Percentiles rank a stretch among this genome's conserved stretches.
Evolutionary conservation across 1,284 basidiomycete species (phyloP).

Genomic region (Polyporus tsugae): DNA sequence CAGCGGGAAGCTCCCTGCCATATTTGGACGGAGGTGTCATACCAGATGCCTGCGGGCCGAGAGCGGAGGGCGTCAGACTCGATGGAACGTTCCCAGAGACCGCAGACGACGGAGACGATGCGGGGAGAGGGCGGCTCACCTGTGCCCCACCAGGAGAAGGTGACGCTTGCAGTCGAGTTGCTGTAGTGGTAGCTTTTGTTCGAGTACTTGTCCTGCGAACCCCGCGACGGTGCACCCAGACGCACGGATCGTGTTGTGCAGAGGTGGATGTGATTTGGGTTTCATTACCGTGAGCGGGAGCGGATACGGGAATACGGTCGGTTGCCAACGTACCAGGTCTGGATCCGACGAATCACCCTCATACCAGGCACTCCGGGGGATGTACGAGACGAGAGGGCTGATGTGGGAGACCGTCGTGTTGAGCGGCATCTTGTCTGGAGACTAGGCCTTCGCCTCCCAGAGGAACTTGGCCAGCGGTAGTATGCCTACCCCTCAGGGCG

Average conservation of each 20-base stretch:
- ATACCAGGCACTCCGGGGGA: conserved; percentile 35
- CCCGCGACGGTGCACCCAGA: conserved; percentile 1
- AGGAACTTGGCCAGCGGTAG: conserved; percentile 18
- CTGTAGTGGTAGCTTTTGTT: conserved; percentile 33
- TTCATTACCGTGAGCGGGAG: not conserved
- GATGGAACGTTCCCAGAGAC: not conserved
- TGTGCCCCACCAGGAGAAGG: conserved; percentile 36
- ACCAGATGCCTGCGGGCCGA: conserved; percentile 29
- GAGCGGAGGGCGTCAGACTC: not conserved
- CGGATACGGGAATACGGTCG: not conserved
- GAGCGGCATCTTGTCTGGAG: conserved; percentile 24
- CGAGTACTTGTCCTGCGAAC: conserved; percentile 18
- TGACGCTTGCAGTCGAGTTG: conserved; percentile 31
- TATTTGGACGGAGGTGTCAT: not conserved
- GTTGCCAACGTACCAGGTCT: conserved; percentile 28
- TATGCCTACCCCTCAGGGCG: not conserved
- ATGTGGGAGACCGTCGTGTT: conserved; percentile 39
- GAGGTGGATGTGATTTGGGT: not conserved
- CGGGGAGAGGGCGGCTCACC: conserved; percentile 27
- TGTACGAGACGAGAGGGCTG: conserved; percentile 37
- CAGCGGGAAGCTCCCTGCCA: not conserved
- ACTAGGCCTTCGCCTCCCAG: conserved; percentile 5
- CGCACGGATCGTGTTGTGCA: not conserved
- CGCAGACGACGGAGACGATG: not conserved
- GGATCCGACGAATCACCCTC: conserved; percentile 24